Percentiles rank a stretch among this genome's conserved stretches.
Conservation (phyloP, 768 basidiomycete species). For the Scleroderma bovista region DNA sequence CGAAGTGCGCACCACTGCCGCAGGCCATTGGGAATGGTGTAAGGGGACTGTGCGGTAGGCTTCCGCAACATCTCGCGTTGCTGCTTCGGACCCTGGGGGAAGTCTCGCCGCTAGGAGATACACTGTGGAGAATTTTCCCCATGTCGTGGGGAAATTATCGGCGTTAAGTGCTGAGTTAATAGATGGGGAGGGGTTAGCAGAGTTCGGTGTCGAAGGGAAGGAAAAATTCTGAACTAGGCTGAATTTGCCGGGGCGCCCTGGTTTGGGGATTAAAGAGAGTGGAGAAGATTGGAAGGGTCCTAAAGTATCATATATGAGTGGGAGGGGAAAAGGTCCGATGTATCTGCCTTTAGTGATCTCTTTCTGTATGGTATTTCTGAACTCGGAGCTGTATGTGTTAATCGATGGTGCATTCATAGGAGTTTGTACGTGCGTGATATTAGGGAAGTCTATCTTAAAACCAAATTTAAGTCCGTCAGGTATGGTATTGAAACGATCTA, state of each 20-base stretch:
- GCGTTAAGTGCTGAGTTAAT: slow-evolving; percentile 23
- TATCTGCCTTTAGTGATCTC: slow-evolving; percentile 27
- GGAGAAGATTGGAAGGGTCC: slow-evolving; percentile 37
- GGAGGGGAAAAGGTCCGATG: slow-evolving; percentile 26
- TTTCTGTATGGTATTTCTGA: too few species aligned
- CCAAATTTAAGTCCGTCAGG: too few species aligned
- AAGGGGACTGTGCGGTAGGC: slow-evolving; percentile 25
- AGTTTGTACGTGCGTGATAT: too few species aligned
- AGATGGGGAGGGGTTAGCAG: slow-evolving; percentile 24
- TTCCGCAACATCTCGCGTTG: slow-evolving; percentile 25
- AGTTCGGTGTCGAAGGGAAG: slow-evolving; percentile 10
- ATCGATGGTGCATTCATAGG: too few species aligned
- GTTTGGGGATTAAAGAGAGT: too few species aligned
- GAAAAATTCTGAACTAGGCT: slow-evolving; percentile 37
- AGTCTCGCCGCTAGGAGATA: slow-evolving; percentile 14
- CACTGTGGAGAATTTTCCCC: slow-evolving; percentile 16
- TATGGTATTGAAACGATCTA: too few species aligned
- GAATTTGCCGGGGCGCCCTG: too few species aligned
- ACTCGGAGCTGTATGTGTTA: too few species aligned
- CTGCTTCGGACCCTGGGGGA: slow-evolving; percentile 1
- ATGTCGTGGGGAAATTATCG: slow-evolving; percentile 34
- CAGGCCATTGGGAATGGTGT: slow-evolving; percentile 10
- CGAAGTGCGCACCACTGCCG: too few species aligned
- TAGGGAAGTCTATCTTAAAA: too few species aligned
- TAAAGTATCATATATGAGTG: slow-evolving; percentile 15